phyloP scores from a whole-genome alignment of 1,284 basidiomycete genomes.

The Ceratobasidium sp. region DNA sequence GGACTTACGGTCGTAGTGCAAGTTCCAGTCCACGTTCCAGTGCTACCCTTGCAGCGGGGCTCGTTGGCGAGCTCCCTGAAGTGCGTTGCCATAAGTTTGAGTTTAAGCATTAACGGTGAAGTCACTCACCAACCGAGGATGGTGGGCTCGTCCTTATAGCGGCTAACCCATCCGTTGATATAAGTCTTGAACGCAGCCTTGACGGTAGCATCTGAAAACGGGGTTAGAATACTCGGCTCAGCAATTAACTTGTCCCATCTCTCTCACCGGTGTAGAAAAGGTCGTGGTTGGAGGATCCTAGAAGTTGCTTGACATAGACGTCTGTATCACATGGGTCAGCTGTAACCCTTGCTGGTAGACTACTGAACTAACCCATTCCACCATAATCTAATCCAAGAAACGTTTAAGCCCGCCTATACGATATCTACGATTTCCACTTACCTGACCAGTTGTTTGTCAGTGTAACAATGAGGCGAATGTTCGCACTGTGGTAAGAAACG shows the following conservation, averaged over 20 bases:
- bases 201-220: constrained; percentile 35
- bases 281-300: constrained; percentile 55
- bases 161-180: constrained; percentile 45
- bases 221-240: background rate
- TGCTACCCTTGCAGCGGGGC: constrained; percentile 49
- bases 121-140: constrained; percentile 47
- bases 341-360: background rate
- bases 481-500: constrained; percentile 54
- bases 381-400: constrained; percentile 61
- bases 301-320: constrained; percentile 59
- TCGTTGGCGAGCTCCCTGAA: constrained; percentile 50
- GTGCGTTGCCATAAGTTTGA: background rate
- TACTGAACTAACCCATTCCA: constrained; percentile 56
- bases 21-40: constrained; percentile 37
- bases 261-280: constrained; percentile 59
- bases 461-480: constrained; percentile 69
- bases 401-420: background rate
- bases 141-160: constrained; percentile 48
- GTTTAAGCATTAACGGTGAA: background rate
- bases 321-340: constrained; percentile 50
- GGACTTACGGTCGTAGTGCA: constrained; percentile 42
- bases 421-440: background rate
- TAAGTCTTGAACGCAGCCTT: constrained; percentile 47
- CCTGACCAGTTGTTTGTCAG: constrained; percentile 68
- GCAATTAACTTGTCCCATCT: background rate